These are phyloP conservation scores for Xylaria sp. DNA, from an alignment of 495 filamentous ascomycete species.

Conservation along the genomic window DNA sequence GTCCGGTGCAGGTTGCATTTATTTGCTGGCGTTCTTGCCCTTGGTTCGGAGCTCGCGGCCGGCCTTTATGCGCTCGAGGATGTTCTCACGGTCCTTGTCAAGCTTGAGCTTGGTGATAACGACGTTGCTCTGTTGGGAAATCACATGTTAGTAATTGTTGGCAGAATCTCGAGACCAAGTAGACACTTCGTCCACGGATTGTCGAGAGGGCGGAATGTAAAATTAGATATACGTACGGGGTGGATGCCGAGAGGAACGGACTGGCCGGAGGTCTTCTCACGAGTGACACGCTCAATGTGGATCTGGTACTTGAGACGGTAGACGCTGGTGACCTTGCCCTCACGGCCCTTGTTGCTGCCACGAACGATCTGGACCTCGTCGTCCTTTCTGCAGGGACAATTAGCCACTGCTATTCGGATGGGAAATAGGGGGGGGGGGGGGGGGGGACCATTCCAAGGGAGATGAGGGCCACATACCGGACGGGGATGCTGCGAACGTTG, in stretches of 20 bases:
- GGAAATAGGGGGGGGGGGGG: too few relatives aligned
- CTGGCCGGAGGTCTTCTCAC: slow-evolving; percentile 95
- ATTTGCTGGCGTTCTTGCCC: slow-evolving; percentile 54
- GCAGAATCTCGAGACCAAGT: neutral
- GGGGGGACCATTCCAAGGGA: neutral
- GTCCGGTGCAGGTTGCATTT: slow-evolving; percentile 18
- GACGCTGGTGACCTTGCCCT: slow-evolving; percentile 92
- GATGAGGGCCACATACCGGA: slow-evolving; percentile 58
- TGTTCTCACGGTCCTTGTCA: slow-evolving; percentile 96
- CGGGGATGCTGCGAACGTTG: slow-evolving; percentile 93
- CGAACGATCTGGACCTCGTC: slow-evolving; percentile 92
- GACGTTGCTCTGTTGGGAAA: slow-evolving; percentile 67
- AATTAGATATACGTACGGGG: slow-evolving; percentile 54
- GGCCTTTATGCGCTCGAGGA: slow-evolving; percentile 82
- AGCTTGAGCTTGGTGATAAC: slow-evolving; percentile 97
- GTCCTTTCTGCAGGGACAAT: slow-evolving; percentile 67
- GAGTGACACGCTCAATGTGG: slow-evolving; percentile 88
- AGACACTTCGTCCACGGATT: neutral
- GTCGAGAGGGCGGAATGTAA: neutral
- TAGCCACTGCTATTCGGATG: neutral
- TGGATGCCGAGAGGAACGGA: slow-evolving; percentile 86
- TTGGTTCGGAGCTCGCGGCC: slow-evolving; percentile 73
- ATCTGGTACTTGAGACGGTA: slow-evolving; percentile 94
- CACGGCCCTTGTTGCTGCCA: slow-evolving; percentile 90
- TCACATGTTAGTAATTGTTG: neutral